These are phyloP conservation scores for Amanita polypyramis DNA, from an alignment of 768 basidiomycete species.

Conservation along the genomic window DNA sequence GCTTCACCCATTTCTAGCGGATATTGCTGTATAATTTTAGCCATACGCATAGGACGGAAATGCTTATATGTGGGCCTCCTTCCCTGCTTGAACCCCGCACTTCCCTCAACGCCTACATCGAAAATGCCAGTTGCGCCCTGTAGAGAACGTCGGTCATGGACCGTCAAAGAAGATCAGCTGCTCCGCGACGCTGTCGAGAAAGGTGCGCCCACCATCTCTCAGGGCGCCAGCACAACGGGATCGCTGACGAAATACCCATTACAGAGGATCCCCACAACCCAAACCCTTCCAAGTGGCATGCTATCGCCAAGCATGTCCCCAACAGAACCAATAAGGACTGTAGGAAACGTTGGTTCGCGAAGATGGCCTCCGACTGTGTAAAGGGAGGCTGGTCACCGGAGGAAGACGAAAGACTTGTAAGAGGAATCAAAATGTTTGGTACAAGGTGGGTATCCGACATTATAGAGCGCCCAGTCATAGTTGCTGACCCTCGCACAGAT, in stretches of 20 bases:
- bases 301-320: constrained; percentile 51
- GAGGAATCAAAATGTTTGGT: constrained; percentile 46
- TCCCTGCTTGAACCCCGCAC: constrained; percentile 1
- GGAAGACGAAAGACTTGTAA: constrained; percentile 46
- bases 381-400: constrained; percentile 55
- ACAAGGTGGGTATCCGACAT: constrained; percentile 29
- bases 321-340: constrained; percentile 57
- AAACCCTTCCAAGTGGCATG: constrained; percentile 53
- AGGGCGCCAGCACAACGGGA: neutral
- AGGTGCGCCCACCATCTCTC: constrained; percentile 20
- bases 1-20: constrained; percentile 16
- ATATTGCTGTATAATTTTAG: neutral
- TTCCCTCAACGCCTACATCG: neutral
- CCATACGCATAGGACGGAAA: neutral
- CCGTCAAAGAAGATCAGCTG: constrained; percentile 40
- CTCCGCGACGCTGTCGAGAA: constrained; percentile 39
- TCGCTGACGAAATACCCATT: constrained; percentile 8
- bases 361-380: constrained; percentile 52
- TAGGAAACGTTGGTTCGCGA: constrained; percentile 53
- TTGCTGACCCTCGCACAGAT: constrained; percentile 21
- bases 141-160: constrained; percentile 43
- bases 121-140: constrained; percentile 13
- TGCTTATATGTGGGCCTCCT: constrained; percentile 1
- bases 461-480: neutral
- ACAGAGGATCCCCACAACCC: constrained; percentile 46